phyloP scores from a whole-genome alignment of 371 early-diverging fungal genomes.

The Mucor lusitanicus region DNA sequence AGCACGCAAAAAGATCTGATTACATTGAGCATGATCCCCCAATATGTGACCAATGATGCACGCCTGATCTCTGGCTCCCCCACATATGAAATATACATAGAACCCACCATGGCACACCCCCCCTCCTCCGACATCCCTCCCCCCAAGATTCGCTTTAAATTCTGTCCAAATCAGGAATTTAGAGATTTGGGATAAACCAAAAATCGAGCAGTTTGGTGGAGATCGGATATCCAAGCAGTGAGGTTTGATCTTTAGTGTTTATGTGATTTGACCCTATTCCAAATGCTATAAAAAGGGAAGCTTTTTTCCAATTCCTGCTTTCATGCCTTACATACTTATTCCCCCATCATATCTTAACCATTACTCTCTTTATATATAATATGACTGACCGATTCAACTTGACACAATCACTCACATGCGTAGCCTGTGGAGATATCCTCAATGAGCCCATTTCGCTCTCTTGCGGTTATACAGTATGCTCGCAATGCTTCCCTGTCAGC shows the following conservation, averaged over 20 bases:
- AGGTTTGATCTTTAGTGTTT: slow-evolving; percentile 16
- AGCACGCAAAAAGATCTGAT: too few species aligned
- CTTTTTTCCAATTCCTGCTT: neutral
- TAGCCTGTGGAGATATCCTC: slow-evolving; percentile 22
- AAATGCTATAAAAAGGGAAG: slow-evolving; percentile 11
- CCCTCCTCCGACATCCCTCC: neutral
- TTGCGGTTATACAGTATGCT: slow-evolving; percentile 30
- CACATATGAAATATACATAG: too few species aligned
- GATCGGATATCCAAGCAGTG: slow-evolving; percentile 22
- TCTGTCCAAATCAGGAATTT: slow-evolving; percentile 10
- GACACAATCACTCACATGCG: slow-evolving; percentile 23
- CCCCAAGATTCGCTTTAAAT: neutral
- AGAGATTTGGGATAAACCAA: slow-evolving; percentile 3
- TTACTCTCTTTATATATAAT: neutral
- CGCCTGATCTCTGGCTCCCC: neutral
- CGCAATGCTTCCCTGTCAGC: slow-evolving; percentile 20
- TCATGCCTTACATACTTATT: neutral
- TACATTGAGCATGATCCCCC: neutral
- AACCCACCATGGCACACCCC: neutral
- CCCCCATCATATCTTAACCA: slow-evolving; percentile 2
- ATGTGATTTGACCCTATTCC: slow-evolving; percentile 7
- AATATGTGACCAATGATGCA: neutral
- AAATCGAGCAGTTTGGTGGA: slow-evolving; percentile 6
- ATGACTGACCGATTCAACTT: slow-evolving; percentile 21
- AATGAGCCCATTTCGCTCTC: slow-evolving; percentile 30